Conservation (phyloP, 2,329 filamentous ascomycete genomes). For the Chrysoporthe puriensis region DNA sequence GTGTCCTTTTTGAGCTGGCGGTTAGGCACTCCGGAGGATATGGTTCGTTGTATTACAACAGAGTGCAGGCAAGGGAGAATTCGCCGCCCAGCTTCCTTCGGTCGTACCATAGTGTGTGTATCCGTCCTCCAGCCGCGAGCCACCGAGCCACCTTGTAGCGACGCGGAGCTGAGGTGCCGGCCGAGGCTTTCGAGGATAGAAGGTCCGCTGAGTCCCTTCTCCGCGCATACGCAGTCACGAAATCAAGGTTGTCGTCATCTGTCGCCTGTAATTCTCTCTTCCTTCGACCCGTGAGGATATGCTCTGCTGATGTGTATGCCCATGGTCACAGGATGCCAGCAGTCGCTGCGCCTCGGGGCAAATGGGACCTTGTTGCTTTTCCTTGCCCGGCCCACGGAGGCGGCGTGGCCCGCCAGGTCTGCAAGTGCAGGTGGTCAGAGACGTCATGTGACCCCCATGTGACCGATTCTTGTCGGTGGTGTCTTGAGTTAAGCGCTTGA, state of each 20-base stretch:
- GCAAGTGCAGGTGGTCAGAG: conserved; percentile 12
- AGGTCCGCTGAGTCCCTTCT: background rate
- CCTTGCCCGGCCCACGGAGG: background rate
- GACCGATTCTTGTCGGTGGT: background rate
- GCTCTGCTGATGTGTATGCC: background rate
- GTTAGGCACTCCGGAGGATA: background rate
- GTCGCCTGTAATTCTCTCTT: background rate
- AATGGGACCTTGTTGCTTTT: conserved; percentile 6
- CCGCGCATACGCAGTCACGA: background rate
- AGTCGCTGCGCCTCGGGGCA: background rate
- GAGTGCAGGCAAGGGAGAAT: background rate
- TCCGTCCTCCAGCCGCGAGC: background rate
- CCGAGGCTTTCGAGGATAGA: background rate
- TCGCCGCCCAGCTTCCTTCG: background rate
- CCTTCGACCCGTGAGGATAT: background rate
- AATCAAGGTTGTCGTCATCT: background rate
- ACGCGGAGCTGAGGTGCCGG: background rate
- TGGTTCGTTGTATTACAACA: background rate
- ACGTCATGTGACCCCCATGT: too few species aligned
- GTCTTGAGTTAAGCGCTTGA: background rate
- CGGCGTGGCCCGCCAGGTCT: conserved; percentile 2
- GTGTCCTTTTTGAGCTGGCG: background rate
- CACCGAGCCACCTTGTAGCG: background rate
- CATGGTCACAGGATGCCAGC: background rate
- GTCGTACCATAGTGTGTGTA: background rate